A percentile compares a stretch with the other conserved stretches of the same genome.
Conservation (phyloP, 2,329 filamentous ascomycete genomes). For the Aspergillus fumigatus region DNA sequence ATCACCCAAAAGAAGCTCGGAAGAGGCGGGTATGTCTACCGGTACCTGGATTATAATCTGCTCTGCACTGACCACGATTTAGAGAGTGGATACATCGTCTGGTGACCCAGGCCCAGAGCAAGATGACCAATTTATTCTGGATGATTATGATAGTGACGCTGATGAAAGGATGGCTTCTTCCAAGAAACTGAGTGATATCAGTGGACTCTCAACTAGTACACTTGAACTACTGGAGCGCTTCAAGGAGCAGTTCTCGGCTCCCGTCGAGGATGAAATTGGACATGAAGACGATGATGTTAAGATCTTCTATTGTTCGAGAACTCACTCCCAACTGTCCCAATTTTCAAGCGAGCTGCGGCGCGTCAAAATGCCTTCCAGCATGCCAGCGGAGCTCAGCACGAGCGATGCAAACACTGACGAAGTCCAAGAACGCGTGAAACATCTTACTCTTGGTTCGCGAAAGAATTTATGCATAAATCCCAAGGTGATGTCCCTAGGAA, state of each 20-base stretch:
- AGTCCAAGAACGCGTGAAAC: slow-evolving; percentile 63
- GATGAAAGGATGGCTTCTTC: slow-evolving; percentile 37
- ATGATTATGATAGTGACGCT: slow-evolving; percentile 66
- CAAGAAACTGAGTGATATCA: slow-evolving; percentile 28
- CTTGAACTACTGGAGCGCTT: slow-evolving; percentile 67
- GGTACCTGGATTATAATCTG: not conserved
- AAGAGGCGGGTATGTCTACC: slow-evolving; percentile 41
- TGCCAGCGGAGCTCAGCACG: slow-evolving; percentile 45
- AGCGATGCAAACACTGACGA: slow-evolving; percentile 19
- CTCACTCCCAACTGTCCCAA: slow-evolving; percentile 85
- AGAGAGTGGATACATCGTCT: slow-evolving; percentile 26
- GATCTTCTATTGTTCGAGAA: slow-evolving; percentile 89
- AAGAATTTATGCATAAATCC: slow-evolving; percentile 90
- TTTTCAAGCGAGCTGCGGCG: slow-evolving; percentile 78
- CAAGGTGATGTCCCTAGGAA: slow-evolving; percentile 65
- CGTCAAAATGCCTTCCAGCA: slow-evolving; percentile 69
- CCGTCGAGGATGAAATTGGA: slow-evolving; percentile 38
- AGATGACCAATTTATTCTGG: slow-evolving; percentile 69
- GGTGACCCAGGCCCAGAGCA: slow-evolving; percentile 33
- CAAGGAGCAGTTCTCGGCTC: slow-evolving; percentile 41
- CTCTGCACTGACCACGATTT: not conserved
- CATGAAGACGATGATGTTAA: slow-evolving; percentile 62
- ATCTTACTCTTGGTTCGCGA: slow-evolving; percentile 77
- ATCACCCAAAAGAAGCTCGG: slow-evolving; percentile 43
- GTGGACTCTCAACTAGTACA: slow-evolving; percentile 68